Percentiles rank a stretch among this genome's conserved stretches.
These are phyloP conservation scores for Prunus persica DNA, from an alignment of 306 rosid species.

Conservation along the genomic window Prunus_persica_NCBIv2 NC_034009.1:40825001-40825500, in stretches of 20 bases:
- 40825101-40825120: conserved; percentile 54
- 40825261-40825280: conserved; percentile 63
- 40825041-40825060: conserved; percentile 81
- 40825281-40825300: conserved; percentile 45
- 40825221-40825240: conserved; percentile 72
- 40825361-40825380: conserved; percentile 4
- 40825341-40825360: conserved; percentile 19
- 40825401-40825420: not conserved
- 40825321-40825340: conserved; percentile 38
- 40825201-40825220: conserved; percentile 62
- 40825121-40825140: conserved; percentile 61
- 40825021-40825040: conserved; percentile 67
- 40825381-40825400: conserved; percentile 15
- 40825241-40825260: conserved; percentile 51
- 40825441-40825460: not conserved
- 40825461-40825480: not conserved
- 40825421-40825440: not conserved
- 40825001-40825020: conserved; percentile 67
- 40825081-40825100: conserved; percentile 78
- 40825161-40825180: conserved; percentile 80
- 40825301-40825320: conserved; percentile 33
- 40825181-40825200: conserved; percentile 61
- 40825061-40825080: conserved; percentile 81
- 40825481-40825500: not conserved
- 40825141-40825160: conserved; percentile 79